phyloP scores from a whole-genome alignment of 805 yeast genomes.

The Nakazawaea populi region DNA sequence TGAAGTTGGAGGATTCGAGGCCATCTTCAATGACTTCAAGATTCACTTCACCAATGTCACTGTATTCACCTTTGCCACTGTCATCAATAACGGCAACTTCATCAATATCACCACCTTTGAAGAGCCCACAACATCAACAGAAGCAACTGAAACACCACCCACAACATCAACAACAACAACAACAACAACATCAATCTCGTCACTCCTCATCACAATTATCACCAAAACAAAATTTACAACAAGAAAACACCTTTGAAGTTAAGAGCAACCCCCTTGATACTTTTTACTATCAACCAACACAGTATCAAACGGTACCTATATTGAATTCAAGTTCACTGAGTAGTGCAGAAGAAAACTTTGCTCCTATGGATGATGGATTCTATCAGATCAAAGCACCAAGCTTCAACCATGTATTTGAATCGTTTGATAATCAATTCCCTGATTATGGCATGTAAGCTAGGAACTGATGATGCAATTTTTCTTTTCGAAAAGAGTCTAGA shows the following conservation, averaged over 20 bases:
- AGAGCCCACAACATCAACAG: neutral
- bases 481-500: too few relatives aligned
- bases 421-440: slow-evolving; percentile 5
- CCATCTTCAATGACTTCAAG: neutral
- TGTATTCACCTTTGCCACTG: slow-evolving; percentile 17
- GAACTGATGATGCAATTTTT: neutral
- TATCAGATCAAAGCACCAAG: slow-evolving; percentile 3
- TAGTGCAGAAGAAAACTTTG: slow-evolving; percentile 1
- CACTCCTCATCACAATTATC: slow-evolving; percentile 4
- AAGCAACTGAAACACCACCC: too few relatives aligned
- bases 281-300: slow-evolving; percentile 9
- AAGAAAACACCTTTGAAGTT: slow-evolving; percentile 6
- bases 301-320: slow-evolving; percentile 3
- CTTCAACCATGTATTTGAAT: neutral
- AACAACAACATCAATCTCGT: neutral
- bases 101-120: neutral
- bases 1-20: neutral
- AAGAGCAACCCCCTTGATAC: neutral
- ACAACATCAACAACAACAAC: neutral
- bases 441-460: slow-evolving; percentile 4
- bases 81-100: slow-evolving; percentile 11
- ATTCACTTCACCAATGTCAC: slow-evolving; percentile 10
- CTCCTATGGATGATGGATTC: slow-evolving; percentile 11
- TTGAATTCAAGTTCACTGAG: neutral
- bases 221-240: slow-evolving; percentile 9